Percentiles rank a stretch among this genome's conserved stretches.
These are phyloP conservation scores for Veloboletus limbatus DNA, from an alignment of 1,284 basidiomycete species.

Conservation along the genomic window DNA sequence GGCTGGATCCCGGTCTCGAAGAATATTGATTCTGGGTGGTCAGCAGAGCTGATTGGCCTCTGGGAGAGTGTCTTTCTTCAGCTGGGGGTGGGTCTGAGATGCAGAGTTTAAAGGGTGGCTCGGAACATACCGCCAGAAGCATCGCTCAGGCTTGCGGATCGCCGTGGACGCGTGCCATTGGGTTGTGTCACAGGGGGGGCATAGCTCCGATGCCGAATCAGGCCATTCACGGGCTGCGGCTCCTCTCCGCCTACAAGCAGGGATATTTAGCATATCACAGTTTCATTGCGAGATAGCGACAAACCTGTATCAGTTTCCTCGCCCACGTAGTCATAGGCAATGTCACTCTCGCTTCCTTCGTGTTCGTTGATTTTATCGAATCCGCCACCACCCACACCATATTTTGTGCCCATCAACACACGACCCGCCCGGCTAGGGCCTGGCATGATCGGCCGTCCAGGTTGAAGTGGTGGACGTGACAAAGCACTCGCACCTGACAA, in stretches of 20 bases:
- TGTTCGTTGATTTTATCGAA: constrained; percentile 37
- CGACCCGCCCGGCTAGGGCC: constrained; percentile 38
- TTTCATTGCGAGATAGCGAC: constrained; percentile 13
- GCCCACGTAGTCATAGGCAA: constrained; percentile 25
- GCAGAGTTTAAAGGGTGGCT: constrained; percentile 4
- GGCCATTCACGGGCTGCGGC: constrained; percentile 24
- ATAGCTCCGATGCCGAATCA: constrained; percentile 29
- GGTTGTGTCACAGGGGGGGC: constrained; percentile 20
- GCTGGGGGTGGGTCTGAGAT: constrained; percentile 15
- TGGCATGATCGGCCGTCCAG: constrained; percentile 36
- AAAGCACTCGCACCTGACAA: constrained; percentile 18
- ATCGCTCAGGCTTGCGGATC: constrained; percentile 70
- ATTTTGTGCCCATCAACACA: constrained; percentile 35
- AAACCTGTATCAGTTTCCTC: constrained; percentile 35
- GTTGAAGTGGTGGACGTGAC: constrained; percentile 30
- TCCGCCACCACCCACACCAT: constrained; percentile 23
- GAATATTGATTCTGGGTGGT: constrained; percentile 35
- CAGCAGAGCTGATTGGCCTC: constrained; percentile 33
- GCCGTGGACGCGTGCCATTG: constrained; percentile 47
- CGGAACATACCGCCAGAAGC: constrained; percentile 42
- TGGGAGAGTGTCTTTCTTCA: constrained; percentile 30
- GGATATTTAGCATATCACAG: constrained; percentile 1
- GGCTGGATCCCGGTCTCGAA: constrained; percentile 53
- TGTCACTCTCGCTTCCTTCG: constrained; percentile 33
- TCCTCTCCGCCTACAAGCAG: constrained; percentile 26